A percentile compares a stretch with the other conserved stretches of the same genome.
phyloP scores from a whole-genome alignment of 1,284 basidiomycete genomes.

The Leucoagaricus sp. region DNA sequence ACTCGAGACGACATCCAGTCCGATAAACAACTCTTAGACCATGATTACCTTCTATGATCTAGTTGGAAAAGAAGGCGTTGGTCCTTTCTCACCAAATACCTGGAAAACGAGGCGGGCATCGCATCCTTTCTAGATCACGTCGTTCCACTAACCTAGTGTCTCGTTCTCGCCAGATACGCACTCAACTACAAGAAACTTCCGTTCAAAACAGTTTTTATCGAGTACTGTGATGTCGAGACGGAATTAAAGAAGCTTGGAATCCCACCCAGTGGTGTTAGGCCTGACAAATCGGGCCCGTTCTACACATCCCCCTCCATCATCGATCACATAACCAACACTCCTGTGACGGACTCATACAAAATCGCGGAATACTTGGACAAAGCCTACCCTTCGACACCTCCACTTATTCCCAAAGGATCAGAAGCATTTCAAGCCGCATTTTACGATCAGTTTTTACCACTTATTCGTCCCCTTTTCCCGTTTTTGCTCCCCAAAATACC shows the following conservation, averaged over 20 bases:
- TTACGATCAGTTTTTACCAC: constrained; percentile 13
- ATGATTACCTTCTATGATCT: constrained; percentile 17
- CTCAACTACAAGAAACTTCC: constrained; percentile 44
- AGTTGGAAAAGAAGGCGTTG: constrained; percentile 1
- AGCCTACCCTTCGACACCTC: constrained; percentile 43
- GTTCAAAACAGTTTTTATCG: constrained; percentile 42
- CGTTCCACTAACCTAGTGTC: background rate
- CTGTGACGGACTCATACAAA: constrained; percentile 40
- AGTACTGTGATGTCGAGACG: constrained; percentile 40
- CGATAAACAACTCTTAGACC: too few species aligned
- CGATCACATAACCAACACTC: constrained; percentile 32
- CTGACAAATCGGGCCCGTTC: constrained; percentile 28
- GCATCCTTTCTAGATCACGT: background rate
- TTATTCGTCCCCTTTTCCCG: constrained; percentile 16
- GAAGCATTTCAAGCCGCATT: constrained; percentile 25
- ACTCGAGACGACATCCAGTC: too few species aligned
- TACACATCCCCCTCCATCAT: constrained; percentile 44
- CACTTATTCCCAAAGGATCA: constrained; percentile 27
- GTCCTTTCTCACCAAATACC: constrained; percentile 11
- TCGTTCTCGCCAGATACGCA: constrained; percentile 21
- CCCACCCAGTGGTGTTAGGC: constrained; percentile 23
- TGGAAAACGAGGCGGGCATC: constrained; percentile 23
- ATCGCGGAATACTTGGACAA: constrained; percentile 51
- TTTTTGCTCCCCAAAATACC: constrained; percentile 22
- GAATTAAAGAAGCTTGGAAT: constrained; percentile 33